These are phyloP conservation scores for Parastagonospora nodorum DNA, from an alignment of 2,329 filamentous ascomycete genomes.

Conservation along the genomic window DNA sequence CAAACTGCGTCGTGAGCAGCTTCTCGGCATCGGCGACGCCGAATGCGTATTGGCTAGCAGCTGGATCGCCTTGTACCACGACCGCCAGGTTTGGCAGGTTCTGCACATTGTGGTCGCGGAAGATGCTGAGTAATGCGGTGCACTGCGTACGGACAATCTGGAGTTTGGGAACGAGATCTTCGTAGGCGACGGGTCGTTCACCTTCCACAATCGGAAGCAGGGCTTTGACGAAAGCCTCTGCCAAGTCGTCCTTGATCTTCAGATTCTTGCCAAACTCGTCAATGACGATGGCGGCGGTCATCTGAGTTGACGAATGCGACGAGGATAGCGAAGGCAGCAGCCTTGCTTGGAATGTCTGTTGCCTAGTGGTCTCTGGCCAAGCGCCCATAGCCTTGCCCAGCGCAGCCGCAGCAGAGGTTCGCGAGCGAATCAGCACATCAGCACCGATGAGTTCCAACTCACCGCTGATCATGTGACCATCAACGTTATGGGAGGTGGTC, in stretches of 20 bases:
- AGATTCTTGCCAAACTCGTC: constrained; percentile 79
- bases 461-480: constrained; percentile 96
- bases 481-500: constrained; percentile 79
- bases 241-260: constrained; percentile 52
- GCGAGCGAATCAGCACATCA: constrained; percentile 85
- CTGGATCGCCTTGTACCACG: constrained; percentile 89
- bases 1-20: constrained; percentile 83
- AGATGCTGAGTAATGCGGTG: constrained; percentile 85
- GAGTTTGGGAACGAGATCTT: constrained; percentile 87
- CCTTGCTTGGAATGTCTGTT: constrained; percentile 67
- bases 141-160: constrained; percentile 91
- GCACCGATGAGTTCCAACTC: constrained; percentile 93
- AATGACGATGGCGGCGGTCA: constrained; percentile 80
- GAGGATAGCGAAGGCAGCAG: constrained; percentile 72
- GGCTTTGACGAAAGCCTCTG: constrained; percentile 64
- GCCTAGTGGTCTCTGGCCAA: constrained; percentile 66
- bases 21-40: constrained; percentile 87
- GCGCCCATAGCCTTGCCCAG: constrained; percentile 82
- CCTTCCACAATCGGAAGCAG: constrained; percentile 79
- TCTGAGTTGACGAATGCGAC: constrained; percentile 81
- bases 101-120: constrained; percentile 67
- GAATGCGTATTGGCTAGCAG: constrained; percentile 91
- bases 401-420: constrained; percentile 83
- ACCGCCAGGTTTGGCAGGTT: constrained; percentile 84
- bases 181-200: constrained; percentile 81